These are phyloP conservation scores for Avena sativa DNA, from an alignment of 176 grass and related monocot species.

Conservation along the genomic window DNA sequence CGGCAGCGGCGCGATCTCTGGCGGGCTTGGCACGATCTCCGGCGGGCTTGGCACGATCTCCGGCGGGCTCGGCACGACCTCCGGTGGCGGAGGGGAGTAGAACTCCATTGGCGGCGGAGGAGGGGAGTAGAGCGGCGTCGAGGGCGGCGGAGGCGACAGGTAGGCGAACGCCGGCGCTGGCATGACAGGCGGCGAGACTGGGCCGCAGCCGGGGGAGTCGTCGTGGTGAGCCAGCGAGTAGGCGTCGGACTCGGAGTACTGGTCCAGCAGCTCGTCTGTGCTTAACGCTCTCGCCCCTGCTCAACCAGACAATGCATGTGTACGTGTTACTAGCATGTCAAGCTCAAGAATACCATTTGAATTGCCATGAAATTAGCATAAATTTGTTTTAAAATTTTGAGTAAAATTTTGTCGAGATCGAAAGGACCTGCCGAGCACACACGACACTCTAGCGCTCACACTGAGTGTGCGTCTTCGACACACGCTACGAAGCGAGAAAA, in stretches of 20 bases:
- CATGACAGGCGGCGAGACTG: background rate
- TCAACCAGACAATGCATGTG: background rate
- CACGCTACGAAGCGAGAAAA: background rate
- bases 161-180: conserved; percentile 36
- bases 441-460: too few relatives aligned
- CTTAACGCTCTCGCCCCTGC: conserved; percentile 44
- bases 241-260: conserved; percentile 52
- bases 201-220: conserved; percentile 50
- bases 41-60: conserved; percentile 8
- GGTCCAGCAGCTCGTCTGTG: conserved; percentile 41
- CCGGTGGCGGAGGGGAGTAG: conserved; percentile 44
- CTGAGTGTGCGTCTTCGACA: background rate
- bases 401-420: background rate
- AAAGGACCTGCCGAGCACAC: too few relatives aligned
- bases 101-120: conserved; percentile 25
- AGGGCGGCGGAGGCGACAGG: conserved; percentile 38
- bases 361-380: too few relatives aligned
- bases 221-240: conserved; percentile 4
- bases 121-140: conserved; percentile 9
- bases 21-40: background rate
- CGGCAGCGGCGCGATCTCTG: background rate
- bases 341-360: background rate
- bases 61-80: background rate
- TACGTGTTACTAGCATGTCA: background rate
- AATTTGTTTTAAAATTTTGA: too few relatives aligned